These are phyloP conservation scores for Saccharomyces hybrid DNA, from an alignment of 1,139 yeast species.

Conservation along the genomic window DNA sequence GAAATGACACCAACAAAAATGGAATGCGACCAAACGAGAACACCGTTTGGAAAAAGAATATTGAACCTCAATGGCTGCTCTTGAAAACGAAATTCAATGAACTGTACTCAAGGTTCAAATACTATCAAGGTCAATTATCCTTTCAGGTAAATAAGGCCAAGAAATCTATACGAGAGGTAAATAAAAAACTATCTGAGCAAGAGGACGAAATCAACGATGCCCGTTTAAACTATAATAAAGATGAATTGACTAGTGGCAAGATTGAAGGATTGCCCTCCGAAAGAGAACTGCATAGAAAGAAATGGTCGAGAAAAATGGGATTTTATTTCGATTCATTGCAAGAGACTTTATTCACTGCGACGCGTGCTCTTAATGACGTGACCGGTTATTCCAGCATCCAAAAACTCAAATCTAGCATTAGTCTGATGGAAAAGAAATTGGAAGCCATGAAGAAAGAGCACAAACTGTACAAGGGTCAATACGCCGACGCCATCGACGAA, in stretches of 20 bases:
- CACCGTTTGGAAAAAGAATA: neutral
- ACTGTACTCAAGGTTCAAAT: neutral
- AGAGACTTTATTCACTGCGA: conserved; percentile 59
- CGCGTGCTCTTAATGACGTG: conserved; percentile 73
- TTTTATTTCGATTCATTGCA: conserved; percentile 55
- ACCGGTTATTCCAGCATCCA: conserved; percentile 89
- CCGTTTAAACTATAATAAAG: conserved; percentile 30
- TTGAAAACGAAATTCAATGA: neutral
- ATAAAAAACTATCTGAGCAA: conserved; percentile 31
- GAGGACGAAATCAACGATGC: conserved; percentile 28
- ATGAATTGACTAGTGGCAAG: conserved; percentile 23
- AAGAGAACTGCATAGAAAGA: conserved; percentile 35
- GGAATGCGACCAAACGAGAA: neutral
- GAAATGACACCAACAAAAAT: neutral
- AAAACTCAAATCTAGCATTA: conserved; percentile 55
- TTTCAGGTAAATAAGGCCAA: conserved; percentile 29
- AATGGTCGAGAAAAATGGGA: conserved; percentile 50
- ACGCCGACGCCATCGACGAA: conserved; percentile 54
- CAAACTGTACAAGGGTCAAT: conserved; percentile 42
- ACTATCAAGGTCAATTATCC: neutral
- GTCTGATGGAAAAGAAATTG: conserved; percentile 42
- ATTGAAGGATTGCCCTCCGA: conserved; percentile 38
- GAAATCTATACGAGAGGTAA: conserved; percentile 32
- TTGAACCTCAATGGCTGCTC: neutral
- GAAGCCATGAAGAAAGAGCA: conserved; percentile 44